Percentiles rank a stretch among this genome's conserved stretches.
These are phyloP conservation scores for Ogataea kodamae DNA, from an alignment of 805 yeast species.

Conservation along the genomic window DNA sequence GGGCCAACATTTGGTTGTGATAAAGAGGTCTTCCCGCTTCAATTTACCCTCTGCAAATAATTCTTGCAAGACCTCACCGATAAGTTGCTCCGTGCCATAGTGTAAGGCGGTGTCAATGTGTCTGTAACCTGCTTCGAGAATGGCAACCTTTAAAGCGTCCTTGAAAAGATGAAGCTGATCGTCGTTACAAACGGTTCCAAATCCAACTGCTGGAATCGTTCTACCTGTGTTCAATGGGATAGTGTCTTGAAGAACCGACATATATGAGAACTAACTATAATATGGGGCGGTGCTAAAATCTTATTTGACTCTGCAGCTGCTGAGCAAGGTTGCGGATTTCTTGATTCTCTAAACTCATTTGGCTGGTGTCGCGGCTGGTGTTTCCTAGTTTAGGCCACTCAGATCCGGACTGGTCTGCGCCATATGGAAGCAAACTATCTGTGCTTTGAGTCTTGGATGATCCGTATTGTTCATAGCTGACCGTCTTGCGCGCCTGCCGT, in stretches of 20 bases:
- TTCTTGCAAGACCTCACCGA: conserved; percentile 46
- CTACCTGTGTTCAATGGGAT: conserved; percentile 59
- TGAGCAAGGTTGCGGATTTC: conserved; percentile 5
- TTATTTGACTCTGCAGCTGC: conserved; percentile 6
- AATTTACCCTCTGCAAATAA: conserved; percentile 43
- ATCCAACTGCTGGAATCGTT: conserved; percentile 62
- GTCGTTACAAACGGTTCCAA: conserved; percentile 51
- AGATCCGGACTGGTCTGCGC: conserved; percentile 18
- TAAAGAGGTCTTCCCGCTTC: conserved; percentile 53
- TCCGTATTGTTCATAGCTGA: conserved; percentile 3
- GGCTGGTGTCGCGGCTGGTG: conserved; percentile 4
- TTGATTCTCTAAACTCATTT: conserved; percentile 4
- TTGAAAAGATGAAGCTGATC: conserved; percentile 16
- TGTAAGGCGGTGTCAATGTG: conserved; percentile 53
- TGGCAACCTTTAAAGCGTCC: conserved; percentile 24
- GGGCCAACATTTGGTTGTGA: conserved; percentile 74
- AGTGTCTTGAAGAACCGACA: conserved; percentile 17
- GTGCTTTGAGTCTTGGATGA: conserved; percentile 19
- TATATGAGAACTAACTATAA: conserved; percentile 3
- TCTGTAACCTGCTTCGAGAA: conserved; percentile 42
- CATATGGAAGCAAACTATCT: conserved; percentile 38
- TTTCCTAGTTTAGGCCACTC: conserved; percentile 23
- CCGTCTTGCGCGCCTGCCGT: conserved; percentile 9
- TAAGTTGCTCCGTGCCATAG: conserved; percentile 41
- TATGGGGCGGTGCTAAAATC: conserved; percentile 4